phyloP scores from a whole-genome alignment of 768 basidiomycete species.

The Suillus luteus region DNA sequence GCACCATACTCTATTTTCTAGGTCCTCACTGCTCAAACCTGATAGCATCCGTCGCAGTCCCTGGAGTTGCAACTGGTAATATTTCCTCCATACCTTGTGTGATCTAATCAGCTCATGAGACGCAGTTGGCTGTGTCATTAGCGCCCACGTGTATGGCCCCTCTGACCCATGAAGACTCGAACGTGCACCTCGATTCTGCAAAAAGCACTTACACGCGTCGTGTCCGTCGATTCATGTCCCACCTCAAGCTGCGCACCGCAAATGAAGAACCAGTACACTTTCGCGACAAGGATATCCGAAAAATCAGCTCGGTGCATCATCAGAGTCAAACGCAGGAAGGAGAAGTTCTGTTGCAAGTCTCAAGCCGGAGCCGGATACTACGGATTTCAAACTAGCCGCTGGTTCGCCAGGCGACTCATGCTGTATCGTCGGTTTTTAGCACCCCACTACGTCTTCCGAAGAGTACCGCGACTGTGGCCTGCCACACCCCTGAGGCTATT shows the following conservation, averaged over 20 bases:
- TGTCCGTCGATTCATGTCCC: not conserved
- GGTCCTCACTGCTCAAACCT: not conserved
- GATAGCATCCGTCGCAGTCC: not conserved
- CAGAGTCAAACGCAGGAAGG: not conserved
- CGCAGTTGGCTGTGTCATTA: not conserved
- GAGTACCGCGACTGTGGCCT: not conserved
- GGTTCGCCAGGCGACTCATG: not conserved
- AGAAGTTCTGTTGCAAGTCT: not conserved
- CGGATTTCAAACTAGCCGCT: slow-evolving; percentile 1
- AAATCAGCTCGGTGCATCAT: not conserved
- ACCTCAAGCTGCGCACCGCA: not conserved
- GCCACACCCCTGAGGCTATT: not conserved
- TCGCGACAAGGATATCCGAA: slow-evolving; percentile 1
- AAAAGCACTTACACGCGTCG: not conserved
- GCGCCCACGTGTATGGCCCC: not conserved
- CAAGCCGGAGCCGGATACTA: not conserved
- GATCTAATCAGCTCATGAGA: not conserved
- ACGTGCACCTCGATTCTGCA: not conserved
- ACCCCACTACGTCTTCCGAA: not conserved
- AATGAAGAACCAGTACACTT: not conserved
- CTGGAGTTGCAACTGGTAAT: not conserved
- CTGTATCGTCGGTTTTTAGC: not conserved
- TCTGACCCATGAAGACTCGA: not conserved
- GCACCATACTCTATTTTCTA: not conserved
- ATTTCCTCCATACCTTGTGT: not conserved